Evolutionary conservation across 495 filamentous ascomycete genomes (phyloP).

Genomic region (Neurospora sp.): DNA sequence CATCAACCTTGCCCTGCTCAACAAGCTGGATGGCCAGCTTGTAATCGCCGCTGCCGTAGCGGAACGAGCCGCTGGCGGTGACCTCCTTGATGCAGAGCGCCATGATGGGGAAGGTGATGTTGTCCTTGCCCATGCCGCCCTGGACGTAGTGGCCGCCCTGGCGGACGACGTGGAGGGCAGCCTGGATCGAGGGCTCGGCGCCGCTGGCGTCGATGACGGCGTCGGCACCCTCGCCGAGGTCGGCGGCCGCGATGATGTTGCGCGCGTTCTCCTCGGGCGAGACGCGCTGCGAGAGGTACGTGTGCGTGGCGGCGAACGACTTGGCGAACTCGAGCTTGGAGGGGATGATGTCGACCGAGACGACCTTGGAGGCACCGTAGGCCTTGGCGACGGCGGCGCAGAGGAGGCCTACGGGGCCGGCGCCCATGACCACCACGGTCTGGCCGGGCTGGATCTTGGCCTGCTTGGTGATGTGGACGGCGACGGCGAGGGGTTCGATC

Average conservation of each 20-base stretch:
- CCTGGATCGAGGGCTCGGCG: conserved; percentile 67
- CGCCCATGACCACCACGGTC: conserved; percentile 71
- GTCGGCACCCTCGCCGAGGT: conserved; percentile 54
- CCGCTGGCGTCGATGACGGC: conserved; percentile 78
- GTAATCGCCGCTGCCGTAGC: conserved; percentile 78
- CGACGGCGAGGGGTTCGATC: conserved; percentile 76
- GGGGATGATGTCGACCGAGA: conserved; percentile 67
- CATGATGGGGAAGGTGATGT: conserved; percentile 77
- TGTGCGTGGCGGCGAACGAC: conserved; percentile 54
- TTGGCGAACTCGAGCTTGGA: conserved; percentile 60
- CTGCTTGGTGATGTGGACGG: conserved; percentile 67
- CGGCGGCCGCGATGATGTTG: conserved; percentile 38
- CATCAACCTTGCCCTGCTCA: conserved; percentile 48
- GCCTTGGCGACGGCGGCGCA: conserved; percentile 70
- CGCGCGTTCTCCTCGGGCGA: conserved; percentile 53
- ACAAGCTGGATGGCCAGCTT: conserved; percentile 65
- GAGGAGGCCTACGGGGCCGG: conserved; percentile 75
- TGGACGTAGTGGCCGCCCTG: conserved; percentile 76
- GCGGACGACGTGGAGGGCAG: conserved; percentile 57
- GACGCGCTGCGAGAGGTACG: conserved; percentile 51
- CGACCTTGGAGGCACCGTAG: conserved; percentile 63
- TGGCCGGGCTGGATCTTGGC: conserved; percentile 60
- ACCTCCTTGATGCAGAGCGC: conserved; percentile 74
- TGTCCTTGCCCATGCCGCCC: conserved; percentile 68
- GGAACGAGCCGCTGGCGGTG: conserved; percentile 67